phyloP scores from a whole-genome alignment of 208 protist species.

The Trypanosomatidae sp. region DNA sequence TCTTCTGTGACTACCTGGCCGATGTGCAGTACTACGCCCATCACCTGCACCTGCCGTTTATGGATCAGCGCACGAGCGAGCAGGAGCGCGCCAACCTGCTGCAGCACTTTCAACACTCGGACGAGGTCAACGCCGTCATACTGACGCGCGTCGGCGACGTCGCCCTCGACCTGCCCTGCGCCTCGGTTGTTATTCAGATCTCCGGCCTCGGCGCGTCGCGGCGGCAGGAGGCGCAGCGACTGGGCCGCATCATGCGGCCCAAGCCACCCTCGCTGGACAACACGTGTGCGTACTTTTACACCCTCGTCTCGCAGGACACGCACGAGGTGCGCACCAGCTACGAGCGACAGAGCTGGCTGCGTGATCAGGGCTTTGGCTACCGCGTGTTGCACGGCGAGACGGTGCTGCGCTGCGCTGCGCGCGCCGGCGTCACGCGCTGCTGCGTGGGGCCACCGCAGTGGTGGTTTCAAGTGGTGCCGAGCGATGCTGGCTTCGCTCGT shows the following conservation, averaged over 20 bases:
- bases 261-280: constrained; percentile 91
- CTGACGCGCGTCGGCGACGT: constrained; percentile 96
- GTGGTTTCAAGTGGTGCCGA: constrained; percentile 46
- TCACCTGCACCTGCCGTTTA: constrained; percentile 76
- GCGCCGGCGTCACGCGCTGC: constrained; percentile 36
- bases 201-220: constrained; percentile 93
- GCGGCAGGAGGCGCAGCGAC: constrained; percentile 95
- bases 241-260: constrained; percentile 94
- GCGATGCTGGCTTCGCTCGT: not conserved
- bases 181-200: constrained; percentile 99
- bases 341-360: constrained; percentile 97
- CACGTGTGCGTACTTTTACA: constrained; percentile 98
- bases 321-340: constrained; percentile 93
- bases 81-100: constrained; percentile 69
- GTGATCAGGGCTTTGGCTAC: constrained; percentile 92
- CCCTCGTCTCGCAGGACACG: constrained; percentile 95
- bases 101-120: constrained; percentile 73
- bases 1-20: constrained; percentile 85
- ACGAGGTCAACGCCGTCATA: constrained; percentile 91
- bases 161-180: constrained; percentile 96
- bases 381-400: constrained; percentile 47
- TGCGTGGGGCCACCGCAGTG: constrained; percentile 71
- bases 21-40: constrained; percentile 75
- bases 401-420: constrained; percentile 28
- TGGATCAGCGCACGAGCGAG: constrained; percentile 75